Conservation (phyloP, 2,329 filamentous ascomycete species). For the Xylaria sp. region DNA sequence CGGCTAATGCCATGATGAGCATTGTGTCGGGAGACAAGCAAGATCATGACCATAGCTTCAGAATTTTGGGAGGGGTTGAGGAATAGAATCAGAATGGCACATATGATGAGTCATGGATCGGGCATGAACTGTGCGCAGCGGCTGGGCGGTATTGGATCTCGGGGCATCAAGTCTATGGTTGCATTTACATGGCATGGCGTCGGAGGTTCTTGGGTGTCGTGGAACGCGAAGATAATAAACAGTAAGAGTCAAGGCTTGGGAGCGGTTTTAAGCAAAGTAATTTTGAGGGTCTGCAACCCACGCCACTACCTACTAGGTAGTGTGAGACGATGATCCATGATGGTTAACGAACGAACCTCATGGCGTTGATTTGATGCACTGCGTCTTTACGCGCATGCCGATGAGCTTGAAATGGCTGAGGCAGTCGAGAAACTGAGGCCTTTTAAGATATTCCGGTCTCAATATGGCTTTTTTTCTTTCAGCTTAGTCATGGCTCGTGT, state of each 20-base stretch:
- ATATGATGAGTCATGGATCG: background rate
- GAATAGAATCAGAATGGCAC: slow-evolving; percentile 13
- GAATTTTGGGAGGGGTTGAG: background rate
- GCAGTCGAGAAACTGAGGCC: background rate
- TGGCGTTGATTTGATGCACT: background rate
- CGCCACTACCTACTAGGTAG: no score
- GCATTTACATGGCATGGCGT: slow-evolving; percentile 45
- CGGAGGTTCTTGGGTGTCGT: slow-evolving; percentile 21
- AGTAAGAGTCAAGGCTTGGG: background rate
- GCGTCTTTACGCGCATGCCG: background rate
- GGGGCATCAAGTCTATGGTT: slow-evolving; percentile 27
- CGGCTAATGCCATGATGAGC: slow-evolving; percentile 1
- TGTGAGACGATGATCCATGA: slow-evolving; percentile 1
- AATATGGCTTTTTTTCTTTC: no score
- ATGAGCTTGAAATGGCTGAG: no score
- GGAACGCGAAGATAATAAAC: background rate
- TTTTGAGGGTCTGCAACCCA: background rate
- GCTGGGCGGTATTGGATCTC: slow-evolving; percentile 3
- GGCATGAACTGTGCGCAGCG: background rate
- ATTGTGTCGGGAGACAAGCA: background rate
- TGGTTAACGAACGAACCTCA: background rate
- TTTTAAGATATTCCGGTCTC: no score
- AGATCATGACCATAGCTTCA: background rate
- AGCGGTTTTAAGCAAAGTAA: background rate
- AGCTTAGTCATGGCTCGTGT: no score